Percentiles rank a stretch among this genome's conserved stretches.
These are phyloP conservation scores for Salix viminalis DNA, from an alignment of 345 rosid genomes.

Conservation along the genomic window DNA sequence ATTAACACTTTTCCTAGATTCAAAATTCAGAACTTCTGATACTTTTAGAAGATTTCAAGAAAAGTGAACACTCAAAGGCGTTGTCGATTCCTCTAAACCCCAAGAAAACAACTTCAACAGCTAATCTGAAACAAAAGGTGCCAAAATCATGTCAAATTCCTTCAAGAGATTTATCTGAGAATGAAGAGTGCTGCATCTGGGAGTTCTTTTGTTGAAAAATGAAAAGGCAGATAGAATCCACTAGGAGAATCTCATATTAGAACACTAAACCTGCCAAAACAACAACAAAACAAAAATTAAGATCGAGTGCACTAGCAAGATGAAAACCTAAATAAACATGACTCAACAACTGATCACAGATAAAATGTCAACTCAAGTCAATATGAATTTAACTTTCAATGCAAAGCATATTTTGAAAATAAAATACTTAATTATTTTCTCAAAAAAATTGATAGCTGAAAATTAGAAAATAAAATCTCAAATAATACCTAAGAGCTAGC, in stretches of 20 bases:
- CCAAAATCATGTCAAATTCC: slow-evolving; percentile 12
- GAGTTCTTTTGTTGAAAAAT: slow-evolving; percentile 23
- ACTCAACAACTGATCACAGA: too few species aligned
- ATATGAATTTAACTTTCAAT: too few species aligned
- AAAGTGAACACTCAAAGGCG: slow-evolving; percentile 42
- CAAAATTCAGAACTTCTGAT: slow-evolving; percentile 45
- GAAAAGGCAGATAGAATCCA: slow-evolving; percentile 36
- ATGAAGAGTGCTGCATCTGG: slow-evolving; percentile 22
- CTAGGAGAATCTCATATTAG: slow-evolving; percentile 41
- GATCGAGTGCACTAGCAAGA: too few species aligned
- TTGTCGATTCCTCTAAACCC: slow-evolving; percentile 43
- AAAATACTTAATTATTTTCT: too few species aligned
- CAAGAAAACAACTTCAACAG: slow-evolving; percentile 29
- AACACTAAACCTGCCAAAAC: slow-evolving; percentile 55
- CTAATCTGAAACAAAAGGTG: neutral
- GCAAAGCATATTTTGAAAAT: too few species aligned
- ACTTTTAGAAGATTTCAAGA: slow-evolving; percentile 28
- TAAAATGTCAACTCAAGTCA: too few species aligned
- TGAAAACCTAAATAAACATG: too few species aligned
- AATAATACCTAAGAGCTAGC: slow-evolving; percentile 38
- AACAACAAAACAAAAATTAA: neutral
- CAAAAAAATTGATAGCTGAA: too few species aligned
- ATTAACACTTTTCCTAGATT: neutral
- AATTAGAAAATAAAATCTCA: neutral
- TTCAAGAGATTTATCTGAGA: slow-evolving; percentile 2